Evolutionary conservation across 108 stramenopile species (phyloP).

Genomic region (Nitzschia sp.): DNA sequence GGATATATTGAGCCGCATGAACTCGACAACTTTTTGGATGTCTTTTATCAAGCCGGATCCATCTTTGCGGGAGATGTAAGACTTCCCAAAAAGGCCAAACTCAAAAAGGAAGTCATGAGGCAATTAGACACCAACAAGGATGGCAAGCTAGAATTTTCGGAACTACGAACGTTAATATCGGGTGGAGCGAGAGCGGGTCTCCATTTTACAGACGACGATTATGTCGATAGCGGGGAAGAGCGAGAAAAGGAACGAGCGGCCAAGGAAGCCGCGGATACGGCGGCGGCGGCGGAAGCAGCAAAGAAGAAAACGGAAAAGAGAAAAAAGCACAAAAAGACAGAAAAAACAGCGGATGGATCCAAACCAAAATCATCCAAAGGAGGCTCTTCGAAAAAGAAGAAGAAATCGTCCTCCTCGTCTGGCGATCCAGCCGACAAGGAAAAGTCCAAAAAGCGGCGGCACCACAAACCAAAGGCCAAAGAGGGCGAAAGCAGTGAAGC

Average conservation of each 20-base stretch:
- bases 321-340: background rate
- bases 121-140: constrained; percentile 3
- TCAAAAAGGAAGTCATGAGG: constrained; percentile 14
- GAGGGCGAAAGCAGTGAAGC: too few species aligned
- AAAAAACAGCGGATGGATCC: background rate
- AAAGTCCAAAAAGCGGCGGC: too few species aligned
- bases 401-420: too few species aligned
- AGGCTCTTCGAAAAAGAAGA: too few species aligned
- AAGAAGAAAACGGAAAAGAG: background rate
- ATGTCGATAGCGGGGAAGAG: too few species aligned
- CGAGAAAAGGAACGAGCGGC: background rate
- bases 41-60: constrained; percentile 20
- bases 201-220: constrained; percentile 5
- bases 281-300: background rate
- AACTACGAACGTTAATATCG: constrained; percentile 14
- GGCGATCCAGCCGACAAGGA: too few species aligned
- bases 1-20: constrained; percentile 13
- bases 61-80: constrained; percentile 7
- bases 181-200: constrained; percentile 16
- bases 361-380: too few species aligned
- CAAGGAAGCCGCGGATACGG: background rate
- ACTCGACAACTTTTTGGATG: constrained; percentile 10
- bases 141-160: constrained; percentile 10
- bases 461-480: too few species aligned
- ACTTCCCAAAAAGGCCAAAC: constrained; percentile 12